These are phyloP conservation scores for Sesbania bispinosa DNA, from an alignment of 306 rosid genomes.

Conservation along the genomic window DNA sequence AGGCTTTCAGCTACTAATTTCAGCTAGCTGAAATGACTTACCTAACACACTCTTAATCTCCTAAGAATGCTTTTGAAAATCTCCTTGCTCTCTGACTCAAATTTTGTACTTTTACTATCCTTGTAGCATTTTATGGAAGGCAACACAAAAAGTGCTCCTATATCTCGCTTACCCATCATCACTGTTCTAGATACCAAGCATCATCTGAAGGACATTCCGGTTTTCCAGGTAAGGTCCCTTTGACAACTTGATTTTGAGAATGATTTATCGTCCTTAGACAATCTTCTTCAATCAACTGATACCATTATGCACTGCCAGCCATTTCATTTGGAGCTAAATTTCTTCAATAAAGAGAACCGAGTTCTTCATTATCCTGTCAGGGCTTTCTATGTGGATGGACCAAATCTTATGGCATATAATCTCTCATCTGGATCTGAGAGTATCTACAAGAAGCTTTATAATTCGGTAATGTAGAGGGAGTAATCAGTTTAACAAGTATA, in stretches of 20 bases:
- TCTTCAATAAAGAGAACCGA: constrained; percentile 89
- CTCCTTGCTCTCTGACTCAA: neutral
- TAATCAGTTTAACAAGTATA: constrained; percentile 19
- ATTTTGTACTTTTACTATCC: constrained; percentile 21
- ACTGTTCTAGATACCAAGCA: constrained; percentile 74
- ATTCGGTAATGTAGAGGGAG: constrained; percentile 59
- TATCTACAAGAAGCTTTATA: constrained; percentile 83
- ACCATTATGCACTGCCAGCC: constrained; percentile 61
- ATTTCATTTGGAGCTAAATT: constrained; percentile 90
- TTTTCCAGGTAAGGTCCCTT: constrained; percentile 57
- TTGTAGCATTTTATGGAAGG: constrained; percentile 98
- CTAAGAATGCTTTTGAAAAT: neutral
- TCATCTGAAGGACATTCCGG: constrained; percentile 86
- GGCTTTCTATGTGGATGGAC: constrained; percentile 84
- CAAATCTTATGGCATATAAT: constrained; percentile 78
- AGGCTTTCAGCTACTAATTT: no score
- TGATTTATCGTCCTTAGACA: constrained; percentile 8
- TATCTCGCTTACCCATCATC: constrained; percentile 90
- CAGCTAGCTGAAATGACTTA: no score
- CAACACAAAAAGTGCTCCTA: constrained; percentile 80
- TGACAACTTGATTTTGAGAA: constrained; percentile 26
- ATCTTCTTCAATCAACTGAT: constrained; percentile 30
- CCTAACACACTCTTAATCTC: no score
- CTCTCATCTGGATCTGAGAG: constrained; percentile 69
- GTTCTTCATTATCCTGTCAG: constrained; percentile 97